Percentiles rank a stretch among this genome's conserved stretches.
Evolutionary conservation across 2,329 filamentous ascomycete species (phyloP).

Genomic region (Pezicula neosporulosa): DNA sequence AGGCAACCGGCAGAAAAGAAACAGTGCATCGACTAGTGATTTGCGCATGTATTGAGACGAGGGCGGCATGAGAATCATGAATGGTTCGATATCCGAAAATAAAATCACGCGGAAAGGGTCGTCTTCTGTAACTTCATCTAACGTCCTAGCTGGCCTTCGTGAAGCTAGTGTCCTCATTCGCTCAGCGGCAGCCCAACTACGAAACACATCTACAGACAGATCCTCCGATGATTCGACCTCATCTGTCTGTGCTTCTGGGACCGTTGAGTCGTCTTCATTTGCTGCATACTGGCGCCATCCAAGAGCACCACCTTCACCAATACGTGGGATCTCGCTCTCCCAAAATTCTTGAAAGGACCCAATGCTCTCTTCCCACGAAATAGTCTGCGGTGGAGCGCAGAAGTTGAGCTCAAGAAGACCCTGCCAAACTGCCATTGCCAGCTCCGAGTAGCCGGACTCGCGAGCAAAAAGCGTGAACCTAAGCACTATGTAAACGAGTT

Average conservation of each 20-base stretch:
- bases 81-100: slow-evolving; percentile 68
- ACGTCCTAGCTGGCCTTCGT: slow-evolving; percentile 63
- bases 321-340: slow-evolving; percentile 77
- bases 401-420: slow-evolving; percentile 71
- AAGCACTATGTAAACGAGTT: slow-evolving; percentile 67
- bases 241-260: slow-evolving; percentile 17
- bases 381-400: slow-evolving; percentile 44
- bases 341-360: slow-evolving; percentile 69
- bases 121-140: slow-evolving; percentile 72
- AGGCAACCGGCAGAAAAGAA: slow-evolving; percentile 65
- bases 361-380: slow-evolving; percentile 10
- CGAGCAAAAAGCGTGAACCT: slow-evolving; percentile 70
- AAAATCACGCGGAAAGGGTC: slow-evolving; percentile 83
- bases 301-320: slow-evolving; percentile 69
- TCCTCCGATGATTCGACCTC: slow-evolving; percentile 10
- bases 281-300: slow-evolving; percentile 63
- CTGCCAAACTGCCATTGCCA: slow-evolving; percentile 80
- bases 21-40: slow-evolving; percentile 64
- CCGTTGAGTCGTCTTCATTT: slow-evolving; percentile 16
- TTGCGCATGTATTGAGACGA: slow-evolving; percentile 32
- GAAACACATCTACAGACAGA: slow-evolving; percentile 28
- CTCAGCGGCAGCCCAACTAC: slow-evolving; percentile 51
- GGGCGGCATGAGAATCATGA: slow-evolving; percentile 52
- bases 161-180: slow-evolving; percentile 41
- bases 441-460: slow-evolving; percentile 75